Evolutionary conservation across 176 grass and related monocot species (phyloP).

Genomic region (Coix lacrymajobi): DNA sequence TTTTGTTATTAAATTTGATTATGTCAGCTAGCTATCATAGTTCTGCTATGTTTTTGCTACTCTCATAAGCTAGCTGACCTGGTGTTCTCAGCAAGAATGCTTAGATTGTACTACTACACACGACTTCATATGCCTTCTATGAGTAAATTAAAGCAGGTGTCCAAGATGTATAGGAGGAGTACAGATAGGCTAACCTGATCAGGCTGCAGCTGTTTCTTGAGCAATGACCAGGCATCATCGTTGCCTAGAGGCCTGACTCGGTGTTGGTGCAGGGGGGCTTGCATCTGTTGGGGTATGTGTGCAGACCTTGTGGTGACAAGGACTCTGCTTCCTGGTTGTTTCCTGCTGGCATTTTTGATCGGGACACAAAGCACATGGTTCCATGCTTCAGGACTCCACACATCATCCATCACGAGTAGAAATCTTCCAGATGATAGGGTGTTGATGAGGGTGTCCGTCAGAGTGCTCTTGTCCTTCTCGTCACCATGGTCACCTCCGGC

Average conservation of each 20-base stretch:
- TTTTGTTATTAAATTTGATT: too few species aligned
- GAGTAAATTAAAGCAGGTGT: too few species aligned
- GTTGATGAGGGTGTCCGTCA: neutral
- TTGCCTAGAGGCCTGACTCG: neutral
- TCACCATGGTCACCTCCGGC: neutral
- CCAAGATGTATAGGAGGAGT: neutral
- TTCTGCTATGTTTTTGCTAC: too few species aligned
- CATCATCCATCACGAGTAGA: neutral
- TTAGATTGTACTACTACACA: too few species aligned
- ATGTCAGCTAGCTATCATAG: too few species aligned
- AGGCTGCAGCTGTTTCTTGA: neutral
- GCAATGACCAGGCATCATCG: neutral
- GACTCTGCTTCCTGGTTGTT: neutral
- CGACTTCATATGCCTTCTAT: too few species aligned
- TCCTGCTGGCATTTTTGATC: neutral
- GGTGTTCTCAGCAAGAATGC: too few species aligned
- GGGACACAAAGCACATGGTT: neutral
- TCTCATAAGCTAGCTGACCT: too few species aligned
- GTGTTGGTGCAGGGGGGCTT: neutral
- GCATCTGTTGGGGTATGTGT: neutral
- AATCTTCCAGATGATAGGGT: accelerated
- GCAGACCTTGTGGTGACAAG: neutral
- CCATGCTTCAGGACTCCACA: neutral
- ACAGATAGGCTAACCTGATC: neutral
- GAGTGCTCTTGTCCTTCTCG: too few species aligned